Percentiles rank a stretch among this genome's conserved stretches.
Evolutionary conservation across 2,329 filamentous ascomycete species (phyloP).

Genomic region (Chlorencoelia australis): DNA sequence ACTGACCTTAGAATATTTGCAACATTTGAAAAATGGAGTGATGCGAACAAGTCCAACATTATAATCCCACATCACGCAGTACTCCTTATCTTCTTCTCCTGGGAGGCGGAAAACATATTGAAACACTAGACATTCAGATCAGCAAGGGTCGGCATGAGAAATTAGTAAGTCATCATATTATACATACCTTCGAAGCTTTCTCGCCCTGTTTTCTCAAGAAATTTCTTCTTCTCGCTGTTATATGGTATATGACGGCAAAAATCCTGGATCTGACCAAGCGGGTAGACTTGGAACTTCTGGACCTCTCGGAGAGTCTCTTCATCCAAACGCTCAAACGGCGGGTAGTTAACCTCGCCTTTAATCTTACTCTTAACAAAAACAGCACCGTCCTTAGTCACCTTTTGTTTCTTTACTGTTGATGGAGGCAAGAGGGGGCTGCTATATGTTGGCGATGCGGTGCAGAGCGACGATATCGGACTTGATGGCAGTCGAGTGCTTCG

Average conservation of each 20-base stretch:
- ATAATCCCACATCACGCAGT: slow-evolving; percentile 93
- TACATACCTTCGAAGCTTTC: slow-evolving; percentile 79
- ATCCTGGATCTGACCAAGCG: slow-evolving; percentile 50
- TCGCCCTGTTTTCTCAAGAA: slow-evolving; percentile 74
- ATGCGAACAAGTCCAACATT: slow-evolving; percentile 88
- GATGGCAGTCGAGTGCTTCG: slow-evolving; percentile 34
- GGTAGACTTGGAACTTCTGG: slow-evolving; percentile 53
- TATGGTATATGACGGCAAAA: slow-evolving; percentile 78
- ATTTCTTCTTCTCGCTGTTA: slow-evolving; percentile 86
- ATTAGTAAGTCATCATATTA: slow-evolving; percentile 3
- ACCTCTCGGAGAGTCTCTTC: slow-evolving; percentile 47
- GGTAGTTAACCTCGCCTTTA: slow-evolving; percentile 61
- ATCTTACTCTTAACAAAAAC: slow-evolving; percentile 51
- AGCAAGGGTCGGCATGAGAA: slow-evolving; percentile 16
- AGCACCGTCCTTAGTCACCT: slow-evolving; percentile 54
- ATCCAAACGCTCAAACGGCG: slow-evolving; percentile 60
- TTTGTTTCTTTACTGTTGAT: slow-evolving; percentile 37
- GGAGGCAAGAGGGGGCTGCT: slow-evolving; percentile 19
- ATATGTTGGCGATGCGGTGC: slow-evolving; percentile 20
- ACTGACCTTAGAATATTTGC: slow-evolving; percentile 73
- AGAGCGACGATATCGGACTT: slow-evolving; percentile 28
- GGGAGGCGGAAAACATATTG: slow-evolving; percentile 73
- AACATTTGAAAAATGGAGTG: slow-evolving; percentile 89
- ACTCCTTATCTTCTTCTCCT: slow-evolving; percentile 53
- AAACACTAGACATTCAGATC: slow-evolving; percentile 50